Evolutionary conservation across 2,329 filamentous ascomycete genomes (phyloP), one percentile per base, ranked within the genome.

Genomic region (Fusarium albidum): DNA sequence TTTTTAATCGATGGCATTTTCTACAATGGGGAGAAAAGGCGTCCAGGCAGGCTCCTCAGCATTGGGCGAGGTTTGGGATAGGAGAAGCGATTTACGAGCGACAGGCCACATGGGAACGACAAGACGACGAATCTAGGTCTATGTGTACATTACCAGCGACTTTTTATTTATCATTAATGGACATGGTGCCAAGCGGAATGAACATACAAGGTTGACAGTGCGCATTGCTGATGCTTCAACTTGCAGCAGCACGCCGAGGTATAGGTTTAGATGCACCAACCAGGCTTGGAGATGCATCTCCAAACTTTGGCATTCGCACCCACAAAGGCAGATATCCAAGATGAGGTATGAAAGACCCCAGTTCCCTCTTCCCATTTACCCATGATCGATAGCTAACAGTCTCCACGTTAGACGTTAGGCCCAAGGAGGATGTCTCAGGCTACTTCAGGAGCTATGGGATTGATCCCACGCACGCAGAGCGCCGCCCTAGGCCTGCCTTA

Each of bases 21-120:
- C 18, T 25, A 21, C 13, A 26, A 45, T 40, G 52, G 49, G 18
- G 49, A 15, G 41, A 37, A 35, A 46, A 18, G 60, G 53, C 53
- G 60, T 35, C 58, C 17, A 35, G 25, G 41, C 12, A 21, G 45
- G 41, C 28, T 42, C 33, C 21, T 45, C 32, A 28, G 42, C 18
- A 47, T 37, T 50, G 28, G 27, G 17, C 39, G 49, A 21, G 40
- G 34, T 38, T 38, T 47, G 48, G 47, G 32, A 46, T 29, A 43
- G 41, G 49, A 26, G 29, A 39, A 55, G 34, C 44, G 45, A 51
- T 34, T 49, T 10, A 52, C 38, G 32, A 49, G 31, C 14, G 33
- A 28, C 33, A 33, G 29, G 35, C 15, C 29, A 41, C 37, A 50
- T 31, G 31, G 31, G 26, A 29, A 27, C 40, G 13, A 28, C 40